Percentiles rank a stretch among this genome's conserved stretches.
Evolutionary conservation across 306 rosid species (phyloP).

Genomic region (Hylodesmum podocarpum): DNA sequence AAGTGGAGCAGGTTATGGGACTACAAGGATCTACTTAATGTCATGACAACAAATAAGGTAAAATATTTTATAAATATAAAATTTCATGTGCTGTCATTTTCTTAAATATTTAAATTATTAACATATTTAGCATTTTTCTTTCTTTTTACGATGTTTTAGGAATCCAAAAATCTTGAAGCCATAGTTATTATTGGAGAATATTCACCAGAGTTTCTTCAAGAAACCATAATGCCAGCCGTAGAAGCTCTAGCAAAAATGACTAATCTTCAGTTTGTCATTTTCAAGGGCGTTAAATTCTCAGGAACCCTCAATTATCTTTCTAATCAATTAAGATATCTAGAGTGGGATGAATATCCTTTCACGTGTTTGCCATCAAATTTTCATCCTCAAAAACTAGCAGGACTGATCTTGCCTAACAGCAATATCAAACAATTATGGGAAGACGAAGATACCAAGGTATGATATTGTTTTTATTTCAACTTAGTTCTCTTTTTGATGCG

Average conservation of each 20-base stretch:
- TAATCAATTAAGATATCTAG: not conserved
- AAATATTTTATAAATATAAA: no score
- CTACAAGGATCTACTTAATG: no score
- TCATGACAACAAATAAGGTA: no score
- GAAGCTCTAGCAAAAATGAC: not conserved
- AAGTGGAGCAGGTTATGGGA: no score
- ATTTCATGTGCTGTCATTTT: no score
- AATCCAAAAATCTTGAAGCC: no score
- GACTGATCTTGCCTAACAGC: not conserved
- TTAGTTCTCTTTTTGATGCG: no score
- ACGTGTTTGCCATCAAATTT: not conserved
- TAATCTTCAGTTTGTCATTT: not conserved
- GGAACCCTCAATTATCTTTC: not conserved
- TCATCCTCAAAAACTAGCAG: not conserved
- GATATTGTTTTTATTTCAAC: not conserved
- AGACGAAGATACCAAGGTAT: not conserved
- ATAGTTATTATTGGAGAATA: no score
- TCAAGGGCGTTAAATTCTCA: not conserved
- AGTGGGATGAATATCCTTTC: not conserved
- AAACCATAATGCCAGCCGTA: not conserved
- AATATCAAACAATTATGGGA: constrained; percentile 9
- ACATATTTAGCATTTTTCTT: no score
- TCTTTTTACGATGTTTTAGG: no score
- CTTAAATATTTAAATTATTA: no score
- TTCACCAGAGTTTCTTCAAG: no score